Evolutionary conservation across 1,284 basidiomycete genomes (phyloP), one percentile per base, ranked within the genome.

Genomic region (Coniferiporia sulphurascens): DNA sequence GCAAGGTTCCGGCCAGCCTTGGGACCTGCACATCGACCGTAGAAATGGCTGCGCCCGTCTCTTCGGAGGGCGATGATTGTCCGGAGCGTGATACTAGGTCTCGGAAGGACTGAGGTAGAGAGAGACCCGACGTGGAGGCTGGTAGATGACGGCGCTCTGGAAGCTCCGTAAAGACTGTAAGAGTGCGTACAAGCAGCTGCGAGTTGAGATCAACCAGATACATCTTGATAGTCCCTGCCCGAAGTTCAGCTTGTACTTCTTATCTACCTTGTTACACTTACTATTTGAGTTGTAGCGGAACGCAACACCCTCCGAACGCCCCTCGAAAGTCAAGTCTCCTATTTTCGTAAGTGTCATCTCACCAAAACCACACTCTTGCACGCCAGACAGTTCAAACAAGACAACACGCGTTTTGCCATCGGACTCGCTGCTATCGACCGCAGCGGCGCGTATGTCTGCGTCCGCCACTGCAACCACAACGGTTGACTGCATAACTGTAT

Each of bases 401-500:
- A 41, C 21, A 19, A 62, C 17, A 12, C 60, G 56, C n/a, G 60
- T 34, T 41, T 51, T 55, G 22, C 58, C 43, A 19, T 58, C 56
- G 15, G 51, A 35, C 52, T 62, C 60, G n/a, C 35, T 45, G 19
- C 56, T 52, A 48, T 59, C 60, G 15, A 55, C 52, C 1, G 44
- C 48, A 10, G 50, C 19, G n/a, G 44, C 56, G 17, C 34, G 36
- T n/a, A 48, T 45, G 17, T 52, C 54, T 9, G 54, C 57, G 21
- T 55, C 48, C n/a, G 52, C 61, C 54, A 51, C 13, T 43, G 60
- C 43, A 36, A 62, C 27, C 10, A 59, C 61, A 49, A 57, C 13
- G 8, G 35, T 52, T 13, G 27, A 49, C 51, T 54, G 15, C 9
- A 21, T 43, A 19, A 22, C 21, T 22, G 6, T 45, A 21, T 53